Evolutionary conservation across 805 yeast genomes (phyloP), one percentile per base, ranked within the genome.

Genomic region (Myxozyma lipomycoides): DNA sequence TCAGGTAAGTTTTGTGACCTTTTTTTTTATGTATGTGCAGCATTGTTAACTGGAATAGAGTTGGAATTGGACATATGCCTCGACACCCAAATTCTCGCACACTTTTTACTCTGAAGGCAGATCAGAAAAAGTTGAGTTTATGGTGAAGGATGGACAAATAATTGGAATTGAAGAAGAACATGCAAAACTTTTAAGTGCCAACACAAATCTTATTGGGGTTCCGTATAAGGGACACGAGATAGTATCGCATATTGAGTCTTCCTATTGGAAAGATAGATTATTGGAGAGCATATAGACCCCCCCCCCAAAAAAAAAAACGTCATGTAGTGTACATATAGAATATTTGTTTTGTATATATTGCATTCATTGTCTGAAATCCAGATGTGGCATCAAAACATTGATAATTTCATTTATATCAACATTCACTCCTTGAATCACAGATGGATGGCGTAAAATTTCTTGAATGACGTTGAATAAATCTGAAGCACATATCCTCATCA

Each of bases 31-130:
- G 5, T 7, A 25, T 23, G 18, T 7, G 18, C 10, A 10, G 35
- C 43, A 32, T 26, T 19, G 12, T 30, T 23, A 5, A 22, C n/a
- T 10, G 22, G 7, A 4, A 34, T 5, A 52, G 59, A 48, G 49
- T 19, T 84, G 93, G 85, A 70, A 77, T 1, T 90, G 96, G 95
- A 78, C 70, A 34, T 88, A 70, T 65, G 90, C 88, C 1, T 71
- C 75, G 19, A 84, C 96, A 0, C 96, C 97, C 0, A 74, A 72
- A 51, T 93, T 91, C 64, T 72, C 75, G 37, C 80, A 85, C 51
- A 61, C 62, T 1, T 63, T 84, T 18, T 62, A 61, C 2, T 12
- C 36, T 17, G 43, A 24, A 17, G 46, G 36, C 34, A 32, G 36
- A 4, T 41, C 49, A 9, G 30, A 42, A 2, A 41, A 25, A 1